phyloP scores from a whole-genome alignment of 2,329 filamentous ascomycete species.

The Pseudocercospora cruenta region DNA sequence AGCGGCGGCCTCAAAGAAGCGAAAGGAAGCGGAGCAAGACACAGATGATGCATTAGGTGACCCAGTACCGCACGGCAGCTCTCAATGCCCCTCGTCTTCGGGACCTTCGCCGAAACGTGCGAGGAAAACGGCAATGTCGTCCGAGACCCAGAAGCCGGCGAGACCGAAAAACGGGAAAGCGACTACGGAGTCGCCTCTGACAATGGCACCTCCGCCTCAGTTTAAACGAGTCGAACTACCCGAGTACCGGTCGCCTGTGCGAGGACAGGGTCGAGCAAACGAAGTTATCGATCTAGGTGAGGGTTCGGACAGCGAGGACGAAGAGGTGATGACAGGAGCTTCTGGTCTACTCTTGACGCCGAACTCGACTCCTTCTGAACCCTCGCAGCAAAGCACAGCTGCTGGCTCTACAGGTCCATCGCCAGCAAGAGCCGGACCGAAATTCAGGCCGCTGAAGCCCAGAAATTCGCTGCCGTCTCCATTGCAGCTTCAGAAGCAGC shows the following conservation, averaged over 20 bases:
- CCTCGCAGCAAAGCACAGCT: background rate
- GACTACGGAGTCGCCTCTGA: background rate
- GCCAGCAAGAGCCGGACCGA: background rate
- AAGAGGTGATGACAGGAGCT: background rate
- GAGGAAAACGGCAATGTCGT: background rate
- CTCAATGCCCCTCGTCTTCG: background rate
- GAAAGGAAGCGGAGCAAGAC: conserved; percentile 51
- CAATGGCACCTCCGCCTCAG: conserved; percentile 1
- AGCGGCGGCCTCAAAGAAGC: conserved; percentile 6
- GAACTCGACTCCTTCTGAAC: background rate
- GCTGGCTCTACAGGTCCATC: background rate
- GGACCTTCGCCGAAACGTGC: background rate
- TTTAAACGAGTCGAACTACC: conserved; percentile 17
- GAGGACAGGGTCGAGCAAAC: background rate
- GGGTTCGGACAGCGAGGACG: conserved; percentile 13
- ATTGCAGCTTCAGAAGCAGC: background rate
- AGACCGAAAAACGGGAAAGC: conserved; percentile 1
- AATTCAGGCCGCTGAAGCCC: conserved; percentile 7
- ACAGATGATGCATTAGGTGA: conserved; percentile 39
- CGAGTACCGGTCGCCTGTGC: background rate
- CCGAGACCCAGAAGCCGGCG: background rate
- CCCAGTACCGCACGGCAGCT: background rate
- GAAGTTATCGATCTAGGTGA: conserved; percentile 17
- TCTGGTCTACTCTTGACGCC: background rate
- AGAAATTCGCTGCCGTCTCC: background rate